Percentiles rank a stretch among this genome's conserved stretches.
These are phyloP conservation scores for Mallotus repandus DNA, from an alignment of 441 rosid genomes.

Conservation along the genomic window DNA sequence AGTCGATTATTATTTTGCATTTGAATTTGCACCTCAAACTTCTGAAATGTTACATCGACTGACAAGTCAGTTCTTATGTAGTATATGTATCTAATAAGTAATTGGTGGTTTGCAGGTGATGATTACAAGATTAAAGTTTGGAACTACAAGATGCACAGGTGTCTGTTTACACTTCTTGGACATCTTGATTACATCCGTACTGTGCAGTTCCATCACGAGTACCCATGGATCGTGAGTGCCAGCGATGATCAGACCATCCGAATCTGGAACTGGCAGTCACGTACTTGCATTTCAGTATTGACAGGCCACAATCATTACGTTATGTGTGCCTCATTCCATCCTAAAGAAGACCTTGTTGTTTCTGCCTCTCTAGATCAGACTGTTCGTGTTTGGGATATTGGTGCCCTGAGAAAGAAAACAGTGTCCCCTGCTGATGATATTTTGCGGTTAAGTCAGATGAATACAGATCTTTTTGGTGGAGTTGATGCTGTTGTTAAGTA, in stretches of 20 bases:
- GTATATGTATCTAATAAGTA: not conserved
- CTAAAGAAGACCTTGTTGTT: slow-evolving; percentile 87
- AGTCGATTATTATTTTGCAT: not conserved
- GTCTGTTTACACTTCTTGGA: slow-evolving; percentile 86
- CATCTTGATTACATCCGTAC: slow-evolving; percentile 90
- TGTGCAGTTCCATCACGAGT: slow-evolving; percentile 85
- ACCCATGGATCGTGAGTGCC: slow-evolving; percentile 95
- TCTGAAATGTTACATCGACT: not conserved
- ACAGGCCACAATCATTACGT: slow-evolving; percentile 94
- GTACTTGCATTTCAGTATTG: slow-evolving; percentile 77
- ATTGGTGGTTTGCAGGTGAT: slow-evolving; percentile 51
- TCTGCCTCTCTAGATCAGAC: slow-evolving; percentile 94
- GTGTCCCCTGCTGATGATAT: slow-evolving; percentile 90
- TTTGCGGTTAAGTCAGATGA: slow-evolving; percentile 80
- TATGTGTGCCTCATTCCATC: slow-evolving; percentile 95
- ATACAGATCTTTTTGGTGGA: slow-evolving; percentile 83
- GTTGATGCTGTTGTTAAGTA: slow-evolving; percentile 89
- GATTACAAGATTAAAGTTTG: slow-evolving; percentile 90
- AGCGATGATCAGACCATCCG: slow-evolving; percentile 92
- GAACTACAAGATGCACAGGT: slow-evolving; percentile 82
- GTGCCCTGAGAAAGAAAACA: slow-evolving; percentile 79
- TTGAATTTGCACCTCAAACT: not conserved
- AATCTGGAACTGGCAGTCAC: slow-evolving; percentile 93
- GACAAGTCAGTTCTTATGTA: not conserved
- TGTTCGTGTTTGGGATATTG: slow-evolving; percentile 93